A percentile compares a stretch with the other conserved stretches of the same genome.
These are phyloP conservation scores for Xylaria multiplex DNA, from an alignment of 2,329 filamentous ascomycete genomes.

Conservation along the genomic window DNA sequence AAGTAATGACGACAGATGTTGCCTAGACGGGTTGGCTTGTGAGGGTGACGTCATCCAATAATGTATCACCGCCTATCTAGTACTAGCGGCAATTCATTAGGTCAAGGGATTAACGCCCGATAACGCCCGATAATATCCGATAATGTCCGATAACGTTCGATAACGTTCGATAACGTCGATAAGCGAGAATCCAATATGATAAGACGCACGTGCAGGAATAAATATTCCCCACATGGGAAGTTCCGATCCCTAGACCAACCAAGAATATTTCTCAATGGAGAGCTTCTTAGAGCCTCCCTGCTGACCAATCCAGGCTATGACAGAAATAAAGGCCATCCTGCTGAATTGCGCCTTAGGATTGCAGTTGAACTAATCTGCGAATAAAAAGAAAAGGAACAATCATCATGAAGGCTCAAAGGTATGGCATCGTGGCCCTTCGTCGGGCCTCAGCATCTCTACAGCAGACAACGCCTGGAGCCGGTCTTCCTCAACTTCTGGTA, in stretches of 20 bases:
- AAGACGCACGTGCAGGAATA: neutral
- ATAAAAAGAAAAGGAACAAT: neutral
- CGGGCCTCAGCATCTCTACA: constrained; percentile 40
- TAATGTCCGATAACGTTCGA: neutral
- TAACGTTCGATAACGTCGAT: constrained; percentile 15
- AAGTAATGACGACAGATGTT: constrained; percentile 11
- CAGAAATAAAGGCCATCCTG: constrained; percentile 21
- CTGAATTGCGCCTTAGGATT: constrained; percentile 26
- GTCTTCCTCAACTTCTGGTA: constrained; percentile 26
- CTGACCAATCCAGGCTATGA: constrained; percentile 42
- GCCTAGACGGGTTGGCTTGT: neutral
- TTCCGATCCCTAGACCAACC: constrained; percentile 19
- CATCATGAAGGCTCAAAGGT: constrained; percentile 43
- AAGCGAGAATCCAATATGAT: neutral
- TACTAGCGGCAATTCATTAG: neutral
- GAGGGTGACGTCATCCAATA: constrained; percentile 17
- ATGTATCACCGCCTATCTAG: neutral
- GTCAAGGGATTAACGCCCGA: neutral
- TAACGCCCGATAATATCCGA: neutral
- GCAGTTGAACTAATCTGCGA: constrained; percentile 9
- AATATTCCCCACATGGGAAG: constrained; percentile 1
- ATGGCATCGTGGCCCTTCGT: constrained; percentile 42
- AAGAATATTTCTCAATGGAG: constrained; percentile 19
- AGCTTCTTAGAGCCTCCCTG: constrained; percentile 28
- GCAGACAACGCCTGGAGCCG: constrained; percentile 15